A percentile compares a stretch with the other conserved stretches of the same genome.
phyloP scores from a whole-genome alignment of 2,329 filamentous ascomycete genomes.

The Beauveria medogensis region DNA sequence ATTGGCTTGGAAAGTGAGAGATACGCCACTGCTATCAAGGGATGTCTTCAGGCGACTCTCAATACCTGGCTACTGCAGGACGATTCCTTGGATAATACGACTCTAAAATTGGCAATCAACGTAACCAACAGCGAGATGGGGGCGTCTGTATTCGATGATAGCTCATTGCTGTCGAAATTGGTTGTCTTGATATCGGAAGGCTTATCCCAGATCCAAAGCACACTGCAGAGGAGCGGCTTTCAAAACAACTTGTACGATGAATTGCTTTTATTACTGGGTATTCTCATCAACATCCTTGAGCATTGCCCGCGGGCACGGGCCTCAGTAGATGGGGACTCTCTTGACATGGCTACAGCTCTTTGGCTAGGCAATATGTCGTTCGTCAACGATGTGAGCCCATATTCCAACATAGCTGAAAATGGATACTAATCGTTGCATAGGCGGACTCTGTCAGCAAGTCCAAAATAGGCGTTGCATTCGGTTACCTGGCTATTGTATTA shows the following conservation, averaged over 20 bases:
- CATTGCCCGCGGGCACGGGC: constrained; percentile 57
- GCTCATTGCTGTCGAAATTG: constrained; percentile 42
- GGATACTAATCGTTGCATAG: constrained; percentile 28
- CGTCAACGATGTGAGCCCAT: constrained; percentile 55
- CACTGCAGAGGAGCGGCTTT: constrained; percentile 41
- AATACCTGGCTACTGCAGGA: constrained; percentile 23
- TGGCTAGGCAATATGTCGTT: constrained; percentile 62
- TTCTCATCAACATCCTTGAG: constrained; percentile 82
- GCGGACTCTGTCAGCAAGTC: constrained; percentile 67
- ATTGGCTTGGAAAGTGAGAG: constrained; percentile 13
- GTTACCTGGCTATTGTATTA: constrained; percentile 77
- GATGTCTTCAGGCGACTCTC: constrained; percentile 23
- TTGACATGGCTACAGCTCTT: constrained; percentile 53
- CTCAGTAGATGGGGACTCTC: constrained; percentile 28
- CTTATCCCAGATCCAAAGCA: constrained; percentile 39
- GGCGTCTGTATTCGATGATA: constrained; percentile 61
- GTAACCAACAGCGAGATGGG: constrained; percentile 75
- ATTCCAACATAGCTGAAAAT: not conserved
- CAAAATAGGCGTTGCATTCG: constrained; percentile 73
- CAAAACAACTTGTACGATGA: constrained; percentile 52
- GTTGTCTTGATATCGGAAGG: constrained; percentile 42
- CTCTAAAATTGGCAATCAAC: constrained; percentile 63
- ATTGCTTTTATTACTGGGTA: constrained; percentile 69
- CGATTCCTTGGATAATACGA: constrained; percentile 20
- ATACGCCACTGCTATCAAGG: constrained; percentile 22